Evolutionary conservation across 2,329 filamentous ascomycete species (phyloP).

Genomic region (Allantophomopsis cytisporea): DNA sequence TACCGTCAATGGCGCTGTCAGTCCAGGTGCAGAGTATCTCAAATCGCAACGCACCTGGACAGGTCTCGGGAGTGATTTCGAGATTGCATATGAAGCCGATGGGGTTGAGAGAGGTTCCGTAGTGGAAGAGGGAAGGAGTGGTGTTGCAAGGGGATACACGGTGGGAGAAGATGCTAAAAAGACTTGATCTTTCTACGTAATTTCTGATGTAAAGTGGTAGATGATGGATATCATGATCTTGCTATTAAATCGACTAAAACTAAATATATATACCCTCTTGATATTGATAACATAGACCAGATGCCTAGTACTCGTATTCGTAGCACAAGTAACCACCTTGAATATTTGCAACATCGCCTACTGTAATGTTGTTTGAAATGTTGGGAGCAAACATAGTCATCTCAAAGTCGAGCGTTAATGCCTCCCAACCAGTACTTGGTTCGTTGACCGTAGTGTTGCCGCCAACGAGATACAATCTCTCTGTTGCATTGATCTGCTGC

Average conservation of each 20-base stretch:
- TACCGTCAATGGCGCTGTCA: conserved; percentile 73
- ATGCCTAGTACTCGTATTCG: conserved; percentile 1
- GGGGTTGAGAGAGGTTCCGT: conserved; percentile 45
- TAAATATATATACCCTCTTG: too few species aligned
- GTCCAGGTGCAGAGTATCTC: conserved; percentile 81
- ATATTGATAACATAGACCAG: too few species aligned
- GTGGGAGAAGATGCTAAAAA: conserved; percentile 44
- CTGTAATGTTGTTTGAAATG: conserved; percentile 1
- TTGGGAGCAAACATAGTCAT: conserved; percentile 3
- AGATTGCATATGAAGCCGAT: conserved; percentile 43
- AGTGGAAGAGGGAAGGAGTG: conserved; percentile 76
- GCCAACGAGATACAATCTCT: background rate
- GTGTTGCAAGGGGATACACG: conserved; percentile 78
- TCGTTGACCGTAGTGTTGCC: conserved; percentile 1
- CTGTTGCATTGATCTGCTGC: conserved; percentile 6
- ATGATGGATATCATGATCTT: too few species aligned
- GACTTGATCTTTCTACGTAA: conserved; percentile 1
- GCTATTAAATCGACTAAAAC: too few species aligned
- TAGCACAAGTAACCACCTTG: conserved; percentile 7
- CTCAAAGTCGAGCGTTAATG: conserved; percentile 1
- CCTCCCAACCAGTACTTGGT: background rate
- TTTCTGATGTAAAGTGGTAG: too few species aligned
- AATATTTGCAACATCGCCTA: conserved; percentile 6
- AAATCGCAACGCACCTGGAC: conserved; percentile 78
- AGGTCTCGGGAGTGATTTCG: conserved; percentile 79